These are phyloP conservation scores for Theileria annulata DNA, from an alignment of 169 alveolate species.

Conservation along the genomic window DNA sequence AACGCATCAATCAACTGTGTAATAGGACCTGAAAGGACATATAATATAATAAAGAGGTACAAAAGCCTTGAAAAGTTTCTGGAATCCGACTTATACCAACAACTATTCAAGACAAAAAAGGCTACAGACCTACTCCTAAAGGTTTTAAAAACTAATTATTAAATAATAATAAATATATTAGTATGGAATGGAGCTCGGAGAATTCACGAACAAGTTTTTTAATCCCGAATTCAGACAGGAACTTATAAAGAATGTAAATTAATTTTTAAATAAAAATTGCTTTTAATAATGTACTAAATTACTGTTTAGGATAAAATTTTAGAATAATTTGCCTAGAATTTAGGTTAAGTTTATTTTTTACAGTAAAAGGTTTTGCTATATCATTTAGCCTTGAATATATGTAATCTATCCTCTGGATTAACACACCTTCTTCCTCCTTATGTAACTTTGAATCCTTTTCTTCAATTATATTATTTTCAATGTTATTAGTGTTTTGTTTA, in stretches of 20 bases:
- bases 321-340: slow-evolving; percentile 52
- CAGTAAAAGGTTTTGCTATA: slow-evolving; percentile 52
- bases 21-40: slow-evolving; percentile 58
- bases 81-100: slow-evolving; percentile 23
- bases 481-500: background rate
- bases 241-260: background rate
- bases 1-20: background rate
- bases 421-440: slow-evolving; percentile 18
- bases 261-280: background rate
- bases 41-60: slow-evolving; percentile 34
- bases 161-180: background rate
- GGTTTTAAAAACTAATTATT: background rate
- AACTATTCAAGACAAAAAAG: slow-evolving; percentile 13
- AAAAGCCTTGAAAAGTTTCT: slow-evolving; percentile 29
- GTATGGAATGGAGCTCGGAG: slow-evolving; percentile 35
- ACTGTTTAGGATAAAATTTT: slow-evolving; percentile 58
- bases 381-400: slow-evolving; percentile 57
- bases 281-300: background rate
- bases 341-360: slow-evolving; percentile 41
- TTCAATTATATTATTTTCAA: background rate
- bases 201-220: slow-evolving; percentile 13
- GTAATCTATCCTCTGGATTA: slow-evolving; percentile 50
- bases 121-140: slow-evolving; percentile 27
- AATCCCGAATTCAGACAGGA: slow-evolving; percentile 17
- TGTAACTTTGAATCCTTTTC: slow-evolving; percentile 17